Conservation (phyloP, 306 rosid species). For the Vigna radiata region DNA sequence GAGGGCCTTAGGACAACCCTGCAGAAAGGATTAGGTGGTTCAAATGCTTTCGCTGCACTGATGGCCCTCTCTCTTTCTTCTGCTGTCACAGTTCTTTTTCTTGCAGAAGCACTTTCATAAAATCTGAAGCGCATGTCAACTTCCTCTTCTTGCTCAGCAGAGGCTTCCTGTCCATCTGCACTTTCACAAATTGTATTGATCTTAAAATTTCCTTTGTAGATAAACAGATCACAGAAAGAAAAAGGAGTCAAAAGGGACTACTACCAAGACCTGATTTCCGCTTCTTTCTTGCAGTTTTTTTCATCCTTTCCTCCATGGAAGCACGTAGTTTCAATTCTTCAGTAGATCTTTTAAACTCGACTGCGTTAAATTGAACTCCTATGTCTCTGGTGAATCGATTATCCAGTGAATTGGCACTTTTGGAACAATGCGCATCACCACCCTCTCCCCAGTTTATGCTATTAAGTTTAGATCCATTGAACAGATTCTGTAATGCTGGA, state of each 20-base stretch:
- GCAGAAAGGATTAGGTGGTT: constrained; percentile 90
- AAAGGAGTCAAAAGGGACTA: constrained; percentile 24
- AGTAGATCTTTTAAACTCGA: constrained; percentile 71
- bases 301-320: constrained; percentile 58
- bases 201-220: constrained; percentile 31
- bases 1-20: constrained; percentile 96
- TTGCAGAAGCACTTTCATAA: constrained; percentile 96
- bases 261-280: constrained; percentile 68
- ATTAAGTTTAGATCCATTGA: constrained; percentile 75
- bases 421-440: constrained; percentile 57
- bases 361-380: constrained; percentile 75
- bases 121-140: constrained; percentile 79
- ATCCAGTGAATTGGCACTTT: constrained; percentile 52
- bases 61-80: constrained; percentile 95
- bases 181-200: constrained; percentile 31
- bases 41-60: constrained; percentile 80
- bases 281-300: constrained; percentile 69
- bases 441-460: constrained; percentile 67
- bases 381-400: constrained; percentile 59
- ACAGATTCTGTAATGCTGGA: constrained; percentile 75
- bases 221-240: constrained; percentile 16
- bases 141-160: constrained; percentile 68
- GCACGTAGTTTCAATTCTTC: constrained; percentile 65
- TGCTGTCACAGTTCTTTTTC: constrained; percentile 95
- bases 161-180: constrained; percentile 74